A percentile compares a stretch with the other conserved stretches of the same genome.
These are phyloP conservation scores for Cutaneotrichosporon spelunceum DNA, from an alignment of 1,284 basidiomycete genomes.

Conservation along the genomic window DNA sequence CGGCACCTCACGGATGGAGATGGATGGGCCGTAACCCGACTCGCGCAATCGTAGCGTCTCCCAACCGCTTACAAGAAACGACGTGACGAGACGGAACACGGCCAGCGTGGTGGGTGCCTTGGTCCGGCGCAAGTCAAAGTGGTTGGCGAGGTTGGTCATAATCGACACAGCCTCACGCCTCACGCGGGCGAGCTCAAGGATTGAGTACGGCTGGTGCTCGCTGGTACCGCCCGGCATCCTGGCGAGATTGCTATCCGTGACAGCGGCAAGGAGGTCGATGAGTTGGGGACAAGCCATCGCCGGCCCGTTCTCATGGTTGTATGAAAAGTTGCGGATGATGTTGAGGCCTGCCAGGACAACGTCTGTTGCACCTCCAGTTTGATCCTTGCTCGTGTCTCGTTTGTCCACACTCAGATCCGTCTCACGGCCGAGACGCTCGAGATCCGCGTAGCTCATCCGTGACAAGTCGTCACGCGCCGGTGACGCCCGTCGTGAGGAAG, in stretches of 20 bases:
- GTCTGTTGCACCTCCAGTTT: slow-evolving; percentile 51
- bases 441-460: slow-evolving; percentile 73
- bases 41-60: slow-evolving; percentile 61
- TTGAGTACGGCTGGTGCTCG: slow-evolving; percentile 57
- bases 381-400: slow-evolving; percentile 40
- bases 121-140: slow-evolving; percentile 53
- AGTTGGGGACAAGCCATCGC: slow-evolving; percentile 65
- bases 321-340: slow-evolving; percentile 81
- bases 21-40: slow-evolving; percentile 46
- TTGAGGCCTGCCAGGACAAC: slow-evolving; percentile 69
- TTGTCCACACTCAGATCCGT: slow-evolving; percentile 69
- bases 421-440: slow-evolving; percentile 81
- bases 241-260: slow-evolving; percentile 57
- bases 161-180: slow-evolving; percentile 76
- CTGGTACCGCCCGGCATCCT: slow-evolving; percentile 44
- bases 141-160: slow-evolving; percentile 63
- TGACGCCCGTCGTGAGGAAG: slow-evolving; percentile 1
- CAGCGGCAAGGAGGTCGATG: slow-evolving; percentile 64
- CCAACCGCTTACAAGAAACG: slow-evolving; percentile 58
- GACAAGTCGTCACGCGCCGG: slow-evolving; percentile 58
- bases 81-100: slow-evolving; percentile 67
- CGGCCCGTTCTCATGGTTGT: slow-evolving; percentile 66
- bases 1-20: slow-evolving; percentile 31
- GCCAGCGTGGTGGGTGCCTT: slow-evolving; percentile 56
- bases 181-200: slow-evolving; percentile 67